A percentile compares a stretch with the other conserved stretches of the same genome.
These are phyloP conservation scores for Ottelia alismoides DNA, from an alignment of 106 monocot genomes.

Conservation along the genomic window DNA sequence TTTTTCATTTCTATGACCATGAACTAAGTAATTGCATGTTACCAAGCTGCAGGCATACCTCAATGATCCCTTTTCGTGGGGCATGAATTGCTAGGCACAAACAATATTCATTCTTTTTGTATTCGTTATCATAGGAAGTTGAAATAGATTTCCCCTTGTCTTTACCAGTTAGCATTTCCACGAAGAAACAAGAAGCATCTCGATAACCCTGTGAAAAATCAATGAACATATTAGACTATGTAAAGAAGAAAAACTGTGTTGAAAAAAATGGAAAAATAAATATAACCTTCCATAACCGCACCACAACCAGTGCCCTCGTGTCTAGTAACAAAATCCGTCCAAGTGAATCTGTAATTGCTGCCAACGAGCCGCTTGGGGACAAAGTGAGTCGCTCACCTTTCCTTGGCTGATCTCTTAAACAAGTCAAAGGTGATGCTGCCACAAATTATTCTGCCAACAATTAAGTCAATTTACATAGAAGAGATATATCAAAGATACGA, in stretches of 20 bases:
- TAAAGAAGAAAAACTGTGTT: neutral
- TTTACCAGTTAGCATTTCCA: constrained; percentile 62
- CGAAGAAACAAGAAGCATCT: constrained; percentile 87
- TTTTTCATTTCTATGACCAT: too few species aligned
- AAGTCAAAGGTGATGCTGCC: constrained; percentile 84
- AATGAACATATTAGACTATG: neutral
- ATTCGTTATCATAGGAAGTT: constrained; percentile 14
- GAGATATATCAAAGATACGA: too few species aligned
- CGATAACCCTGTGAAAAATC: constrained; percentile 66
- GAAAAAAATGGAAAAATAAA: neutral
- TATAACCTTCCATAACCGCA: constrained; percentile 90
- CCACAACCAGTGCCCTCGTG: constrained; percentile 91
- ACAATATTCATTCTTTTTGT: constrained; percentile 65
- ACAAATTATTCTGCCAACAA: constrained; percentile 26
- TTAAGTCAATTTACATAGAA: constrained; percentile 17
- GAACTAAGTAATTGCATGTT: too few species aligned
- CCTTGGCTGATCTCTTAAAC: constrained; percentile 86
- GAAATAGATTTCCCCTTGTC: constrained; percentile 60
- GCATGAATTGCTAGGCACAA: constrained; percentile 95
- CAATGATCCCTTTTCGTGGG: constrained; percentile 81
- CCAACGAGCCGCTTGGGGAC: constrained; percentile 86
- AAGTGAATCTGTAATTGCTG: constrained; percentile 95
- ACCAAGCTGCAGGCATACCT: too few species aligned
- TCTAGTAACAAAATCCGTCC: constrained; percentile 85
- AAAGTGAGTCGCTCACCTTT: constrained; percentile 87